A percentile compares a stretch with the other conserved stretches of the same genome.
Conservation (phyloP, 2,329 filamentous ascomycete species). For the Arthrobotrys sinensis region DNA sequence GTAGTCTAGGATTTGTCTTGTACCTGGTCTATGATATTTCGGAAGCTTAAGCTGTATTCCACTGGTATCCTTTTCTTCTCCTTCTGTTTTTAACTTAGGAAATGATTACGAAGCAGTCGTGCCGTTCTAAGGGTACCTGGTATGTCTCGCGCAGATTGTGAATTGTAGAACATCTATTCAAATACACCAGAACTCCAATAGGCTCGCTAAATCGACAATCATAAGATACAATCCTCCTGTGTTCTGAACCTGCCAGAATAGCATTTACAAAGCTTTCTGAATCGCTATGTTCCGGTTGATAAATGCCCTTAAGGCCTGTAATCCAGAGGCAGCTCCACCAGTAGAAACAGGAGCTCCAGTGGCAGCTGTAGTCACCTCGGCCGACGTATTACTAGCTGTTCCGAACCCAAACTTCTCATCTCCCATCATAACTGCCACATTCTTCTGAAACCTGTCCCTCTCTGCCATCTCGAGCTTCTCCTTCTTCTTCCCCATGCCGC, state of each 20-base stretch:
- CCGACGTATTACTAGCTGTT: not conserved
- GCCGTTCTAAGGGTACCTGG: not conserved
- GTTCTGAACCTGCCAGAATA: no score
- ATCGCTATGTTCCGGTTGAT: constrained; percentile 56
- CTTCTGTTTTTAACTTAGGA: no score
- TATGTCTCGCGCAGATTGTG: not conserved
- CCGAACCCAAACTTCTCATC: constrained; percentile 56
- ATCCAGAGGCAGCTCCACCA: constrained; percentile 36
- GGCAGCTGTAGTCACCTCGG: not conserved
- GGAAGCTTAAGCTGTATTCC: not conserved
- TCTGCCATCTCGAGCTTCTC: constrained; percentile 53
- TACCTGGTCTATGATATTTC: not conserved
- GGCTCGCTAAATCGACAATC: constrained; percentile 30
- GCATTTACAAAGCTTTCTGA: constrained; percentile 43
- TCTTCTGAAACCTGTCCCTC: constrained; percentile 56
- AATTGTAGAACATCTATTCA: constrained; percentile 11
- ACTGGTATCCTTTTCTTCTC: not conserved
- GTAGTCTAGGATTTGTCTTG: constrained; percentile 8
- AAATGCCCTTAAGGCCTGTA: constrained; percentile 53
- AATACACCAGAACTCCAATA: constrained; percentile 26
- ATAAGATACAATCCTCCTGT: not conserved
- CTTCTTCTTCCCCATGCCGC: constrained; percentile 54
- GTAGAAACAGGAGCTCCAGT: not conserved
- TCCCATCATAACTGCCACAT: constrained; percentile 52
- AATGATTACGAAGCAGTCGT: no score